Evolutionary conservation across 129 eudicot species (phyloP).

Genomic region (Flaveria brownii): DNA sequence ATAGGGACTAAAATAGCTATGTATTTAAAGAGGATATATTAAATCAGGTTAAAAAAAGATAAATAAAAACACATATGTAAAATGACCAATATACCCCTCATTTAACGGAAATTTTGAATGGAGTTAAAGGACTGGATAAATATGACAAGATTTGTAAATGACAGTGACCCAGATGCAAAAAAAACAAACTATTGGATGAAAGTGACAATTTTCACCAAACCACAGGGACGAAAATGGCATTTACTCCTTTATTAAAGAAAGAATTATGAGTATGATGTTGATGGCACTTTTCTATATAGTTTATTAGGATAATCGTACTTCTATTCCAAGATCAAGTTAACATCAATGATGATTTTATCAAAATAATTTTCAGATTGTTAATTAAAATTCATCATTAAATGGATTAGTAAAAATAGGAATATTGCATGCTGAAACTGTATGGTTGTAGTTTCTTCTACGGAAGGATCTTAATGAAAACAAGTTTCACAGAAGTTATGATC

Average conservation of each 20-base stretch:
- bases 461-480: not conserved
- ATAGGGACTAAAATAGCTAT: too few species aligned
- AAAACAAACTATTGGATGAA: too few species aligned
- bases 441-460: not conserved
- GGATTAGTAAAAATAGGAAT: not conserved
- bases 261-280: not conserved
- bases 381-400: not conserved
- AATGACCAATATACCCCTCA: too few species aligned
- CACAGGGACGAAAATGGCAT: too few species aligned
- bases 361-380: slow-evolving; percentile 11
- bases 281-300: not conserved
- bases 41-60: too few species aligned
- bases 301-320: not conserved
- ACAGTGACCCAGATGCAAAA: too few species aligned
- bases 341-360: not conserved
- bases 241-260: not conserved
- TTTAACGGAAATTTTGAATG: too few species aligned
- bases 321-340: slow-evolving; percentile 12
- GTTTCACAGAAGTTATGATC: slow-evolving; percentile 12
- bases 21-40: too few species aligned
- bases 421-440: not conserved
- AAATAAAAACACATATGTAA: too few species aligned
- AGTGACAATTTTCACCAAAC: too few species aligned
- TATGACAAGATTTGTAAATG: too few species aligned
- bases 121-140: too few species aligned